Base-by-base conservation (phyloP, 495 filamentous ascomycete species). In the Pseudotulostoma volvatum region DNA sequence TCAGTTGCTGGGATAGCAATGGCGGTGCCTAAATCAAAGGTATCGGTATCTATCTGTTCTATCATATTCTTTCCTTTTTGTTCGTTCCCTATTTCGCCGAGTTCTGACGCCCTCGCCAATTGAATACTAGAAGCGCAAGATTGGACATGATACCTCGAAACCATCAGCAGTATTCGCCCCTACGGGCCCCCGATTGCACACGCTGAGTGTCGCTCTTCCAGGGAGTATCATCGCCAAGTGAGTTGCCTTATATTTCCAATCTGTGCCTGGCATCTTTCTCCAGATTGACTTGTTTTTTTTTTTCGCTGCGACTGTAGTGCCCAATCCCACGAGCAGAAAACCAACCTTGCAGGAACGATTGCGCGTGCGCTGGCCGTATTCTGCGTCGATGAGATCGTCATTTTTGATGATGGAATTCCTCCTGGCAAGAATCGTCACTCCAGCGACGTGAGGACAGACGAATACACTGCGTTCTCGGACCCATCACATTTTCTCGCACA, bases 331-430 rank as follows among this genome's bases (percentile, higher is more conserved):
- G 77, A 83, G 32, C 74, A 77, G 40, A 75, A 77, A 48, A 75
- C 74, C 7, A 56, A 60, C 17, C 60, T 81, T 30, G 76, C 74
- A 3, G 74, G 76, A 15, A 71, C 72, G 39, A 69, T 88, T 16
- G 81, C 79, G 2, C 76, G 82, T 15, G 79, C 77, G 9, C 57
- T 75, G 5, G 74, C 79, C 17, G 77, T 85, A 41, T 86, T 84
- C 50, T 77, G 69, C 43, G 70, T 86, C 37, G 82, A 88, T 47
- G 82, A 88, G 54, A 64, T 88, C 18, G 63, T 86, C 33, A 53
- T 86, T 39, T 86, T 77, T 51, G 70, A 82, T 34, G 81, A 85
- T 52, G 66, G 41, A 7, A 31, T 36, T 15, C 51, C 11, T 18
- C 53, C 33, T 19, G 23, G 23, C 5, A 28, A 28, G 23, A 28